Conservation (phyloP, 306 rosid species). For the Rosa lucieae region DNA sequence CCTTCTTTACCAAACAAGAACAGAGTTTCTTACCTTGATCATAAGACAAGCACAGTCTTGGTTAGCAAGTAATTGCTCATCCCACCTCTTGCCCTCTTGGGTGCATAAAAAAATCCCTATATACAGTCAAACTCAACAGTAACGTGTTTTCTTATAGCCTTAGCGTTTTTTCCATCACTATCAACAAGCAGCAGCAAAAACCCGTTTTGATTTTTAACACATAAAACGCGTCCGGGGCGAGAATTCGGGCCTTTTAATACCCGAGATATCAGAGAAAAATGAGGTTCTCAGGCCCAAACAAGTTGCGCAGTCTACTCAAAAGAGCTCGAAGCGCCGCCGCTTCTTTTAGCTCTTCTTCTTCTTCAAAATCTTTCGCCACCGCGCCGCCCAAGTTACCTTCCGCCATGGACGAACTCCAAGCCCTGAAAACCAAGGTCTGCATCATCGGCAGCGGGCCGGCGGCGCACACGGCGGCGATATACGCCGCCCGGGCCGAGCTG, state of each 20-base stretch:
- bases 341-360: slow-evolving; percentile 16
- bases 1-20: background rate
- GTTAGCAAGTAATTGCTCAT: background rate
- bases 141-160: background rate
- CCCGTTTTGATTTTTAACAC: background rate
- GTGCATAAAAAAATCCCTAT: background rate
- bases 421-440: slow-evolving; percentile 63
- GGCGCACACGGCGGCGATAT: slow-evolving; percentile 80
- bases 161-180: background rate
- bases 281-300: slow-evolving; percentile 5
- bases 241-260: background rate
- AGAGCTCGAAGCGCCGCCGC: slow-evolving; percentile 33
- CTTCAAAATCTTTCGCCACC: slow-evolving; percentile 1
- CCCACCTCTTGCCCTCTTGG: too few relatives aligned
- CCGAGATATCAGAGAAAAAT: background rate
- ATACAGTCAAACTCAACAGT: background rate
- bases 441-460: slow-evolving; percentile 92
- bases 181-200: background rate
- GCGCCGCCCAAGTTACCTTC: slow-evolving; percentile 14
- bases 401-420: slow-evolving; percentile 39
- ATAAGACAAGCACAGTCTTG: background rate
- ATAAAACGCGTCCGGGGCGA: background rate
- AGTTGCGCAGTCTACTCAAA: slow-evolving; percentile 26
- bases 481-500: slow-evolving; percentile 84
- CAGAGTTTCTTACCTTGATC: background rate